These are phyloP conservation scores for Xanthoconium stramineum DNA, from an alignment of 768 basidiomycete species.

Conservation along the genomic window DNA sequence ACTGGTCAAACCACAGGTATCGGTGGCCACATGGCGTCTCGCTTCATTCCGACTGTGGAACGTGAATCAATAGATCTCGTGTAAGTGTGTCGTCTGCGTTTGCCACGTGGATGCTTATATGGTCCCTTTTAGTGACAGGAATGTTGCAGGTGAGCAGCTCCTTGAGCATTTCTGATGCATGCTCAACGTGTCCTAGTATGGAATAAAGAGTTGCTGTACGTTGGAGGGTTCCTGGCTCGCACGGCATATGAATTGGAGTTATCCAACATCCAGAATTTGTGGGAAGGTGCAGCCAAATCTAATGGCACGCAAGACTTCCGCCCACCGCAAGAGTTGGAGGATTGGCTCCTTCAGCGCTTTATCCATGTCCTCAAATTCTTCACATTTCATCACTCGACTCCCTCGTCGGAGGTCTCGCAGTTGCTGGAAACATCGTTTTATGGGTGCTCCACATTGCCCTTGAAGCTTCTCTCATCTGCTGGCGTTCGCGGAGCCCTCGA, in stretches of 20 bases:
- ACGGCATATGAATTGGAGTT: slow-evolving; percentile 84
- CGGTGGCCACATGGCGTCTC: neutral
- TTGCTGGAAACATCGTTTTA: neutral
- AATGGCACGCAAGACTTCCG: neutral
- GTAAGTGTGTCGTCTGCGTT: neutral
- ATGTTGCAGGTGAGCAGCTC: slow-evolving; percentile 45
- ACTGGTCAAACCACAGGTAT: neutral
- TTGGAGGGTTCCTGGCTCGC: slow-evolving; percentile 79
- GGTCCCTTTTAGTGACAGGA: slow-evolving; percentile 50
- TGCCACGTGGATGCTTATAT: too few relatives aligned
- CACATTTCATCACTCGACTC: neutral
- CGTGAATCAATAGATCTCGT: neutral
- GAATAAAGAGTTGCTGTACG: slow-evolving; percentile 84
- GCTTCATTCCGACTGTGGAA: neutral
- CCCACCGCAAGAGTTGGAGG: neutral
- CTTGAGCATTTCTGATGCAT: neutral
- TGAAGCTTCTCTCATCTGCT: neutral
- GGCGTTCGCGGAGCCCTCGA: neutral
- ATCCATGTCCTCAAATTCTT: neutral
- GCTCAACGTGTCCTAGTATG: slow-evolving; percentile 48
- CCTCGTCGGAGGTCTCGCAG: neutral
- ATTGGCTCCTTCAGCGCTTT: neutral
- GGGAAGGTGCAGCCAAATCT: neutral
- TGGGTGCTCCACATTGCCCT: neutral
- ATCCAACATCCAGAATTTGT: slow-evolving; percentile 35